Evolutionary conservation across 345 rosid species (phyloP), one percentile per base, ranked within the genome.

Genomic region (Heritiera fomes): DNA sequence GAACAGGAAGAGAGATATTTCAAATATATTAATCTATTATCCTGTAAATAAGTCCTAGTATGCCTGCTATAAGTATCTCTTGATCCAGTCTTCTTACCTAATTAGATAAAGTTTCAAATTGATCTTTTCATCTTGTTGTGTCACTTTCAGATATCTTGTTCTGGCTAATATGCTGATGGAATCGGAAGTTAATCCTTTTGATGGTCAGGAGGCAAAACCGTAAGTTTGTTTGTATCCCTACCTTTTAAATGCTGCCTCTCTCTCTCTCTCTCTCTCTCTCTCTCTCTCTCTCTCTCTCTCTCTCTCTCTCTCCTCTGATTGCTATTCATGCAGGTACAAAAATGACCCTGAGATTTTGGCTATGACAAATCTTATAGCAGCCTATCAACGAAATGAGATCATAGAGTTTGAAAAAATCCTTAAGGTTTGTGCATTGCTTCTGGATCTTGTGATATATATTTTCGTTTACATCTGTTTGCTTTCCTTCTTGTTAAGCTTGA

Each of bases 131-230:
- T 73, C 49, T 52, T 34, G 5, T 38, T 81, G 68, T 46, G 52
- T 15, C 17, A 4, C 18, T 49, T 68, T 45, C 87, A 97, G 99
- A 80, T 97, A 97, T 83, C 88, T 94, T 86, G 99, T 97, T 86
- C 88, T 97, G 78, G 99, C 99, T 38, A 97, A 97, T 81, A 97
- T 97, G 99, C 88, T 97, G 88, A 97, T 97, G 99, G 99, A 94
- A 83, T 97, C 98, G n/a, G 94, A 94, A 89, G 99, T 97, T 66
- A 94, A 97, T 82, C 99, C 99, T 49, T 97, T 94, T 85, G 99
- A 93, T 63, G 99, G 99, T 58, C 98, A 97, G 84, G 98, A 94
- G 89, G 99, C 99, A 60, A 97, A 91, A 81, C 98, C 99, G 98
- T 94, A 91, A 92, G 99, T 83, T 56, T 47, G 34, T 73, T 32